A percentile compares a stretch with the other conserved stretches of the same genome.
phyloP scores from a whole-genome alignment of 2,329 filamentous ascomycete genomes.

The Madurella fahalii region DNA sequence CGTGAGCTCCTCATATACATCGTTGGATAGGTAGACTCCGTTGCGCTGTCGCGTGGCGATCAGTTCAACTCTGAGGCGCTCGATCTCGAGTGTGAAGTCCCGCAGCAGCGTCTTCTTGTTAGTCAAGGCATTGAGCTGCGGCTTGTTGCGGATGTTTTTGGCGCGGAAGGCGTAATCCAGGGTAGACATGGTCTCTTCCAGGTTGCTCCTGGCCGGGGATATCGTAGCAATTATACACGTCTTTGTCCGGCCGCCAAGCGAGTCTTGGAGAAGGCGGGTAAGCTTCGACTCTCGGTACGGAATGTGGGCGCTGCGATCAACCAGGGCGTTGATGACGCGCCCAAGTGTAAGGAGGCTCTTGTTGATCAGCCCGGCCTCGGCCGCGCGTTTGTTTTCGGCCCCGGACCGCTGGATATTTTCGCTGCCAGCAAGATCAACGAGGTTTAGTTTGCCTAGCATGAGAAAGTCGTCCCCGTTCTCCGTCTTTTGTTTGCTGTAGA shows the following conservation, averaged over 20 bases:
- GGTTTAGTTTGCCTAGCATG: conserved; percentile 86
- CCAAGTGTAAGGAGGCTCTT: conserved; percentile 94
- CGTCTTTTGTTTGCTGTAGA: conserved; percentile 75
- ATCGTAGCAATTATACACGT: conserved; percentile 98
- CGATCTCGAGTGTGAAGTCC: conserved; percentile 89
- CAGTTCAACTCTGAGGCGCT: conserved; percentile 89
- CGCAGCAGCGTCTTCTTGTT: conserved; percentile 88
- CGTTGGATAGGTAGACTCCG: conserved; percentile 87
- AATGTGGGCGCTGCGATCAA: conserved; percentile 85
- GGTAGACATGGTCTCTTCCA: conserved; percentile 97
- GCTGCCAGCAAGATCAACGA: conserved; percentile 94
- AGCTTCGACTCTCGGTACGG: conserved; percentile 93
- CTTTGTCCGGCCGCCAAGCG: conserved; percentile 89
- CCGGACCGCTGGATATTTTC: conserved; percentile 97
- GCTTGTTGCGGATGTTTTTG: conserved; percentile 98
- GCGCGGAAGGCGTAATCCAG: conserved; percentile 96
- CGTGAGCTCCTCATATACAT: conserved; percentile 85
- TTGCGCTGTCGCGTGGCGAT: conserved; percentile 91
- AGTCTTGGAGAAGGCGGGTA: conserved; percentile 91
- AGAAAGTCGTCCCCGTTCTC: conserved; percentile 87
- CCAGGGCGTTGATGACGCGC: conserved; percentile 93
- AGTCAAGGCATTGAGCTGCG: conserved; percentile 86
- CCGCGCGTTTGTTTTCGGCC: conserved; percentile 94
- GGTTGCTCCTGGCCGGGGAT: conserved; percentile 88
- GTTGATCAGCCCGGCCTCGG: conserved; percentile 95